Percentiles rank a stretch among this genome's conserved stretches.
phyloP scores from a whole-genome alignment of 768 basidiomycete genomes.

The Kwoniella dejecticola region DNA sequence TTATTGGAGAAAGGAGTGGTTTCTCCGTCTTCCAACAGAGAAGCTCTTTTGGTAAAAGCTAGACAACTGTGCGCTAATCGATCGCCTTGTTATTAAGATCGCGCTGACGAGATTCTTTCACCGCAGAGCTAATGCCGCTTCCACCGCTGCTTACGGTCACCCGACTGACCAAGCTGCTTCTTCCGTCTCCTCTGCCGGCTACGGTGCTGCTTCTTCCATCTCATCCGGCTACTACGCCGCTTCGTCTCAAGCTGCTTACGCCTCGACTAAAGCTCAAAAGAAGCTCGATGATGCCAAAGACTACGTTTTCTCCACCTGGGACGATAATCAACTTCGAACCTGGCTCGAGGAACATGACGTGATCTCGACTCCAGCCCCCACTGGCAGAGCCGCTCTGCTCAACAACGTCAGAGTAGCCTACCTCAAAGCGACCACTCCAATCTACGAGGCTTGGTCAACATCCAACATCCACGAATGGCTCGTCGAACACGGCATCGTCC shows the following conservation, averaged over 20 bases:
- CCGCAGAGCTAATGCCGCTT: slow-evolving; percentile 62
- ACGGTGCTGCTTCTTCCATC: slow-evolving; percentile 47
- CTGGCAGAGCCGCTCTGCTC: slow-evolving; percentile 69
- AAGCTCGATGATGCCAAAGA: slow-evolving; percentile 73
- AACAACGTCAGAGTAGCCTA: slow-evolving; percentile 71
- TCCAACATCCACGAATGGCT: slow-evolving; percentile 85
- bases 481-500: slow-evolving; percentile 71
- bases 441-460: slow-evolving; percentile 86
- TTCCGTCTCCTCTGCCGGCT: slow-evolving; percentile 44
- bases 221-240: slow-evolving; percentile 45
- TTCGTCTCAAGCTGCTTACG: slow-evolving; percentile 48
- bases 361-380: slow-evolving; percentile 65
- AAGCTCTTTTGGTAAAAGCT: slow-evolving; percentile 76
- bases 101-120: slow-evolving; percentile 46
- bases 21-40: slow-evolving; percentile 73
- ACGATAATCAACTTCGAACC: slow-evolving; percentile 68
- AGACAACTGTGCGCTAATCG: slow-evolving; percentile 62
- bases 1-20: slow-evolving; percentile 85
- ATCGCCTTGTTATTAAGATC: too few species aligned
- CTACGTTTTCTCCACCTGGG: slow-evolving; percentile 87
- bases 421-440: slow-evolving; percentile 62
- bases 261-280: slow-evolving; percentile 48
- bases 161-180: slow-evolving; percentile 56
- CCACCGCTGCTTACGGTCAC: slow-evolving; percentile 61
- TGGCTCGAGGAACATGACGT: slow-evolving; percentile 78